phyloP scores from a whole-genome alignment of 257 asterid species.

The Nemophila menziesii region DNA sequence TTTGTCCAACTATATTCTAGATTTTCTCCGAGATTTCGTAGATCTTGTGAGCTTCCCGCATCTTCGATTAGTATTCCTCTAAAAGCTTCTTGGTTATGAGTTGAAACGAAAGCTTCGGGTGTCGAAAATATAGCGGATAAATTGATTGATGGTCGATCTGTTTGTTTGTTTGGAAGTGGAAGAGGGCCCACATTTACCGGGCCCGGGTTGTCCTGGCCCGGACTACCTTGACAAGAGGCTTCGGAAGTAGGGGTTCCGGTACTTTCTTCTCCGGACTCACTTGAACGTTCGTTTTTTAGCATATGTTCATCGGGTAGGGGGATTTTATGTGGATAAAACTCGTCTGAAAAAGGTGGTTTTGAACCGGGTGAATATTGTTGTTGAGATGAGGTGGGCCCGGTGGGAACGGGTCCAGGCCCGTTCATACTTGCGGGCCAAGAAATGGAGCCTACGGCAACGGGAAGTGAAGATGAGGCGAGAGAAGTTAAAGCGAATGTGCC shows the following conservation, averaged over 20 bases:
- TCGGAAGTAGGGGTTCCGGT: slow-evolving; percentile 70
- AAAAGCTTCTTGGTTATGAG: slow-evolving; percentile 30
- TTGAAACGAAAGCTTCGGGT: slow-evolving; percentile 17
- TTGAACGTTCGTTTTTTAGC: slow-evolving; percentile 52
- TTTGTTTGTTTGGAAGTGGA: slow-evolving; percentile 29
- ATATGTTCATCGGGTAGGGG: slow-evolving; percentile 27
- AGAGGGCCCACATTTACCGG: slow-evolving; percentile 30
- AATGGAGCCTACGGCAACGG: slow-evolving; percentile 52
- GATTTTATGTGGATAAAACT: slow-evolving; percentile 12
- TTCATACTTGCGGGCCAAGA: slow-evolving; percentile 55
- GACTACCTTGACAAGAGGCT: slow-evolving; percentile 71
- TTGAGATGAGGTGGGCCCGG: no score
- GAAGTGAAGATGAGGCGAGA: slow-evolving; percentile 46
- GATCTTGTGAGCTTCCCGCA: slow-evolving; percentile 77
- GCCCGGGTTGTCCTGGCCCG: slow-evolving; percentile 29
- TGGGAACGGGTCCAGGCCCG: no score
- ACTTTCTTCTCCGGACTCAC: slow-evolving; percentile 79
- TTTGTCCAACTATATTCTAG: slow-evolving; percentile 49
- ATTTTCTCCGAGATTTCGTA: slow-evolving; percentile 45
- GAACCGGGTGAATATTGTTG: slow-evolving; percentile 32
- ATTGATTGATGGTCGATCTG: slow-evolving; percentile 24
- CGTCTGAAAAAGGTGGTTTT: slow-evolving; percentile 35
- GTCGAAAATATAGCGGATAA: slow-evolving; percentile 33
- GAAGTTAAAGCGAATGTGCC: slow-evolving; percentile 65
- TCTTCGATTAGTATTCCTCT: slow-evolving; percentile 58